Base-by-base conservation (phyloP, 2,329 filamentous ascomycete genomes). In the Fusarium hainanense region DNA sequence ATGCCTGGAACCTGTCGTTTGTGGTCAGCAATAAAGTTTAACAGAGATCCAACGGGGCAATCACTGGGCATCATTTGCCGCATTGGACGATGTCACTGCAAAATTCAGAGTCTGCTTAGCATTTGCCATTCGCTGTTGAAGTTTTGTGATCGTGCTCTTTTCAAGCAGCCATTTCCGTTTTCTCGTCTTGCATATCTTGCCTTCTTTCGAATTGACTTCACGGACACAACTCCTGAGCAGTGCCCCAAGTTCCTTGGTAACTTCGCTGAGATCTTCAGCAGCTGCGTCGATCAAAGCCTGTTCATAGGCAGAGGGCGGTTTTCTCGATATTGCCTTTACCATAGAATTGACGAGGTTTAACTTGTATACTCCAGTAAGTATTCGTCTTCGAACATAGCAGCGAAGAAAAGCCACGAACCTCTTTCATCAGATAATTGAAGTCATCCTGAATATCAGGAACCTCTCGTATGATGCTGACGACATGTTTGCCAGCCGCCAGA, bases 121-220 rank as follows among this genome's bases (percentile, higher is more conserved):
- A 23, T 63, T 49, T 6, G 1, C 2, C 58, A 61, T 47, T 3
- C 56, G 63, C 11, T 57, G 48, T 7, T 54, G 44, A 5, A 70
- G 67, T 16, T 66, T 66, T 5, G 40, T 49, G 30, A 70, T 57
- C 14, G 44, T 58, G 20, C 43, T 16, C 21, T 40, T 52, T 11
- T 66, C 42, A 6, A 41, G 13, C 2, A 69, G n/a, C 67, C 67
- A 70, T 7, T 41, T 70, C 13, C 40, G 48, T 34, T 63, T 70
- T 20, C 20, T 59, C 1, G 30, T 42, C 28, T 41, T 69, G 37
- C 1, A 59, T 2, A 9, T 11, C 2, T 54, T 63, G 4, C 40
- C 52, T 0, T 52, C 54, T 1, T 25, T 25, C 3, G 40, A 9
- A 7, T 44, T 23, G 2, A 18, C 42, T 25, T 48, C 47, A 2